Evolutionary conservation across 768 basidiomycete genomes (phyloP).

Genomic region (Pholiota conissans): DNA sequence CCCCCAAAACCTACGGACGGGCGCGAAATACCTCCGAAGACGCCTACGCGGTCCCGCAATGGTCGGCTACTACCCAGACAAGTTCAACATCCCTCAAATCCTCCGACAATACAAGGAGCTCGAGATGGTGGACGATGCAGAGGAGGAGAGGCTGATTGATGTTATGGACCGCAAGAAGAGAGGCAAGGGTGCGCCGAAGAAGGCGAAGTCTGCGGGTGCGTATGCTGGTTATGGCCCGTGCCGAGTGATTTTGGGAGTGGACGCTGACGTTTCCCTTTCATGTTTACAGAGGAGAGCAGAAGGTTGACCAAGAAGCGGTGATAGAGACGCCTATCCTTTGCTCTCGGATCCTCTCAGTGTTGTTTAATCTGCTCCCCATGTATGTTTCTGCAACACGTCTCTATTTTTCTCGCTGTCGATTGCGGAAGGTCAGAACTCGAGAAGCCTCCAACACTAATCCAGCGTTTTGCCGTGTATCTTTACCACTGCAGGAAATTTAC

Average conservation of each 20-base stretch:
- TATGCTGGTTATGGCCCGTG: conserved; percentile 8
- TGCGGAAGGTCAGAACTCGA: too few relatives aligned
- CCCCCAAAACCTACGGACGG: conserved; percentile 77
- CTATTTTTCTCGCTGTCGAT: too few relatives aligned
- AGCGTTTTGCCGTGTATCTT: too few relatives aligned
- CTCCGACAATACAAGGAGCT: conserved; percentile 54
- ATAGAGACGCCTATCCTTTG: too few relatives aligned
- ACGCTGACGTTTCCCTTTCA: background rate
- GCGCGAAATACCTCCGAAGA: conserved; percentile 87
- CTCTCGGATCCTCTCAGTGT: too few relatives aligned
- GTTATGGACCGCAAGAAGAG: conserved; percentile 66
- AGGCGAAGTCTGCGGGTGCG: conserved; percentile 69
- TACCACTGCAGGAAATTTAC: too few relatives aligned
- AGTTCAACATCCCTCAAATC: conserved; percentile 54
- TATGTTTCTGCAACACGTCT: too few relatives aligned
- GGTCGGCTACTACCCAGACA: conserved; percentile 76
- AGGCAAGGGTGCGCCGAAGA: conserved; percentile 84
- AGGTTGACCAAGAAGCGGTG: conserved; percentile 28
- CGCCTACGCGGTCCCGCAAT: conserved; percentile 85
- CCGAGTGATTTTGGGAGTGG: background rate
- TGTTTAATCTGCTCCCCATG: too few relatives aligned
- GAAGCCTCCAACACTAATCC: too few relatives aligned
- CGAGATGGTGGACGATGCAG: conserved; percentile 63
- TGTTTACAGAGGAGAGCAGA: conserved; percentile 25
- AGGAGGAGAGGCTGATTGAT: conserved; percentile 68